A percentile compares a stretch with the other conserved stretches of the same genome.
Evolutionary conservation across 345 rosid genomes (phyloP).

Genomic region (Populus pruinosa): DNA sequence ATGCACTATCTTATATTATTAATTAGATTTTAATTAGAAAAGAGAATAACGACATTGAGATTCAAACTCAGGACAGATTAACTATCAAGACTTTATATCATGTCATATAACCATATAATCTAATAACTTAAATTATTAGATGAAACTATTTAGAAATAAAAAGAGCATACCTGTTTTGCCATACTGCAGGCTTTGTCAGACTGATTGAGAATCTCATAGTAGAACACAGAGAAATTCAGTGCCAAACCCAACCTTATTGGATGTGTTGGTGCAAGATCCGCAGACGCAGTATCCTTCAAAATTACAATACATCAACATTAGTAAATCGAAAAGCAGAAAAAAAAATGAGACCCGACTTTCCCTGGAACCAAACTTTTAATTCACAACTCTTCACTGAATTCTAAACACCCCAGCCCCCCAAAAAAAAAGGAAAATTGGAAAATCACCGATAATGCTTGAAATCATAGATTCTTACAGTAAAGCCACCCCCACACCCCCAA

Average conservation of each 20-base stretch:
- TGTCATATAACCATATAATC: neutral
- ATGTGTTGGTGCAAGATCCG: slow-evolving; percentile 89
- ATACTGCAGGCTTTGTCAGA: slow-evolving; percentile 90
- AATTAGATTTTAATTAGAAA: too few relatives aligned
- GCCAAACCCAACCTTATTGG: slow-evolving; percentile 88
- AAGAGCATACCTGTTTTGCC: slow-evolving; percentile 68
- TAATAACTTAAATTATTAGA: neutral
- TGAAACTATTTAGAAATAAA: neutral
- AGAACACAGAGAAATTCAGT: slow-evolving; percentile 80
- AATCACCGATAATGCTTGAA: neutral
- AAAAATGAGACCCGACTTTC: neutral
- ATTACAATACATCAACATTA: neutral
- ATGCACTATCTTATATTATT: too few relatives aligned
- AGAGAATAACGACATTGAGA: too few relatives aligned
- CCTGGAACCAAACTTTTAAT: neutral
- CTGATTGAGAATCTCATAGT: slow-evolving; percentile 86
- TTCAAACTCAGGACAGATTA: too few relatives aligned
- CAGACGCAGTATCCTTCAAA: slow-evolving; percentile 57
- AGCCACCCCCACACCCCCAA: neutral
- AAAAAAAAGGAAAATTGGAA: neutral
- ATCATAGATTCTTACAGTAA: neutral
- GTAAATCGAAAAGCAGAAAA: neutral
- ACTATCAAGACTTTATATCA: too few relatives aligned
- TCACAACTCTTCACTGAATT: neutral
- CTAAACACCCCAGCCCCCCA: neutral